phyloP scores from a whole-genome alignment of 1,139 yeast species.

The Suzukiozyma palmioleophila region DNA sequence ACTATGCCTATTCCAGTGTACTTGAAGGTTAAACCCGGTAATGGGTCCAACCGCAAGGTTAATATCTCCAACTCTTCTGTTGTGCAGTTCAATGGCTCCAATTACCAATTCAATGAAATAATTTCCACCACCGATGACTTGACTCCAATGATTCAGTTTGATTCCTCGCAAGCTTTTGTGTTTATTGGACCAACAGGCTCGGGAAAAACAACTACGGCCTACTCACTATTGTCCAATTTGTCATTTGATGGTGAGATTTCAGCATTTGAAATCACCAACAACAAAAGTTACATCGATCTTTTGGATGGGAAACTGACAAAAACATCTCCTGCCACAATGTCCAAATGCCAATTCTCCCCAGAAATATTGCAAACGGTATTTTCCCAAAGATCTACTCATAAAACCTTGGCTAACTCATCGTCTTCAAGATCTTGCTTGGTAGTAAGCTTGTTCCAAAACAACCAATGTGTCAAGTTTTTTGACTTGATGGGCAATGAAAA shows the following conservation, averaged over 20 bases:
- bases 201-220: slow-evolving; percentile 30
- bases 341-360: slow-evolving; percentile 6
- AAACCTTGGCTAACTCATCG: slow-evolving; percentile 17
- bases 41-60: slow-evolving; percentile 1
- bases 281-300: slow-evolving; percentile 24
- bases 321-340: slow-evolving; percentile 6
- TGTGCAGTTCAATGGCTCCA: slow-evolving; percentile 17
- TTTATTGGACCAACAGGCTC: slow-evolving; percentile 34
- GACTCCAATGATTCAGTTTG: slow-evolving; percentile 11
- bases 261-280: slow-evolving; percentile 29
- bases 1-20: slow-evolving; percentile 18
- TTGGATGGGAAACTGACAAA: slow-evolving; percentile 13
- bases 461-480: slow-evolving; percentile 20
- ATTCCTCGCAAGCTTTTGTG: slow-evolving; percentile 15
- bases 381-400: slow-evolving; percentile 16
- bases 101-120: slow-evolving; percentile 20
- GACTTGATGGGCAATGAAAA: slow-evolving; percentile 33
- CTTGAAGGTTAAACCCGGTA: slow-evolving; percentile 20
- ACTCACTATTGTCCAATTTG: slow-evolving; percentile 8
- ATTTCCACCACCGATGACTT: slow-evolving; percentile 11
- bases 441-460: slow-evolving; percentile 19
- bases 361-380: slow-evolving; percentile 15
- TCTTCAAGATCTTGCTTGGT: slow-evolving; percentile 28
- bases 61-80: not conserved
- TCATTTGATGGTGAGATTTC: slow-evolving; percentile 14